Conservation (phyloP, 345 rosid species). For the Ailanthus altissimus region DNA sequence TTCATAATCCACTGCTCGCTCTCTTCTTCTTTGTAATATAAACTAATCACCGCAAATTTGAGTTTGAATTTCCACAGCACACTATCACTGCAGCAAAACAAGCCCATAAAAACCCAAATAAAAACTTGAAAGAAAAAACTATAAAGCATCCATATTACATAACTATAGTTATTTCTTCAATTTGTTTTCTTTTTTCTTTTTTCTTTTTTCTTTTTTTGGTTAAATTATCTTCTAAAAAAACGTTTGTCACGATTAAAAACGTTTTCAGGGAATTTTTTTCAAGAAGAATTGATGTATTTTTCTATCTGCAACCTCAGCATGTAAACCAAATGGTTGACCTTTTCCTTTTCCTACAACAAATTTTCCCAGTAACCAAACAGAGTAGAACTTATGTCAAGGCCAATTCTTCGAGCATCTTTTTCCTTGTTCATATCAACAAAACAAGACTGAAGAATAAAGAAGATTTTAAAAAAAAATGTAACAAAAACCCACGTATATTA, state of each 20-base stretch:
- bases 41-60: background rate
- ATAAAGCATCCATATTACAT: background rate
- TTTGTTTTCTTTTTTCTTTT: background rate
- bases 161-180: background rate
- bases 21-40: background rate
- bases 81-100: constrained; percentile 15
- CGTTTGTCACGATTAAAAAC: background rate
- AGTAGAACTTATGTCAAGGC: background rate
- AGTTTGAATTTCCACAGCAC: constrained; percentile 4
- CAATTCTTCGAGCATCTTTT: background rate
- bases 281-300: background rate
- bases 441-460: background rate
- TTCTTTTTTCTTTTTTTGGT: too few species aligned
- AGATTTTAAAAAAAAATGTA: background rate
- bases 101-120: background rate
- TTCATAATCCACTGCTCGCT: constrained; percentile 26
- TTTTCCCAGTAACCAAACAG: constrained; percentile 21
- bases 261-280: background rate
- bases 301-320: background rate
- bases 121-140: background rate
- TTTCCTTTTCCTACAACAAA: background rate
- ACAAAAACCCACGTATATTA: background rate
- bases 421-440: background rate
- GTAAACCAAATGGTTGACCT: background rate
- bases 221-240: background rate